Conservation (phyloP, 179 eudicot species). For the Actinidia chinensis region DNA sequence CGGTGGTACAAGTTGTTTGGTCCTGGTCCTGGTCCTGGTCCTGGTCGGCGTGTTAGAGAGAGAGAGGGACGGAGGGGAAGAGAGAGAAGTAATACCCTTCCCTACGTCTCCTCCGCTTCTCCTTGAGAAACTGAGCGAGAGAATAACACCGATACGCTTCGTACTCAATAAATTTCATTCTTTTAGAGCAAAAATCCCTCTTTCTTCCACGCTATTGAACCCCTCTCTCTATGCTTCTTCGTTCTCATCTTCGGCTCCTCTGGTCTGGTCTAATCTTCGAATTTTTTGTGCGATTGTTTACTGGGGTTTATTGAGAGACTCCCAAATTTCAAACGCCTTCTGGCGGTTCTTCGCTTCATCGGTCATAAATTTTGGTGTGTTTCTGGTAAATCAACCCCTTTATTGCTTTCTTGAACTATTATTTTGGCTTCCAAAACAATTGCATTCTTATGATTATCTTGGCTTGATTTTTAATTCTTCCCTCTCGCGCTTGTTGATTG, state of each 20-base stretch:
- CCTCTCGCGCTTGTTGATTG: background rate
- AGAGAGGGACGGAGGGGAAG: background rate
- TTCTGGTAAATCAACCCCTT: constrained; percentile 8
- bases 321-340: background rate
- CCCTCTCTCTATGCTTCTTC: background rate
- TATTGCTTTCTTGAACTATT: background rate
- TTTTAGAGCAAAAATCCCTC: constrained; percentile 11
- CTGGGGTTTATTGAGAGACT: constrained; percentile 6
- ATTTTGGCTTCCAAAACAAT: background rate
- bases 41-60: background rate
- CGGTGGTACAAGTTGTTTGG: background rate
- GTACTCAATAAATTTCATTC: background rate
- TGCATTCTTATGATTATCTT: background rate
- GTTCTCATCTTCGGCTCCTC: background rate
- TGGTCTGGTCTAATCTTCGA: background rate
- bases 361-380: constrained; percentile 1
- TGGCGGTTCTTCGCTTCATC: constrained; percentile 11
- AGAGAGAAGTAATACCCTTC: background rate
- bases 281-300: background rate
- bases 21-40: too few species aligned
- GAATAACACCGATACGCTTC: background rate
- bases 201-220: constrained; percentile 39
- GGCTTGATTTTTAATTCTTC: background rate
- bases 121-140: background rate
- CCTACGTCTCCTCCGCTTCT: background rate